Percentiles rank a stretch among this genome's conserved stretches.
Evolutionary conservation across 805 yeast genomes (phyloP).

Genomic region (Cyberlindnera saturnus): DNA sequence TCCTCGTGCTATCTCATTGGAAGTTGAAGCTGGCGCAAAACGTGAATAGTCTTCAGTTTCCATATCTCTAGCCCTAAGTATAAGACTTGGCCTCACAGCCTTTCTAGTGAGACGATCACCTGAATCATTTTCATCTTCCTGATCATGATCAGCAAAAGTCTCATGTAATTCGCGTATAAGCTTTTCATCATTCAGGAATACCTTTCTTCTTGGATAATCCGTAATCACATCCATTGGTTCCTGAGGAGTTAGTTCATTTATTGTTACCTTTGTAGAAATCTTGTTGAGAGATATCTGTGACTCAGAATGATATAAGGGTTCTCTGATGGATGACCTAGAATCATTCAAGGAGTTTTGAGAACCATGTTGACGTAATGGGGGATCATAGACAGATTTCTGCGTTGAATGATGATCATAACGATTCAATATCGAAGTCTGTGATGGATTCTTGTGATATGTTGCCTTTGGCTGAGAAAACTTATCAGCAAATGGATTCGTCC

Average conservation of each 20-base stretch:
- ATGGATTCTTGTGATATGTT: conserved; percentile 2
- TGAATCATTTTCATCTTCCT: not conserved
- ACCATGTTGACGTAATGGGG: not conserved
- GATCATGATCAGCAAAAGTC: not conserved
- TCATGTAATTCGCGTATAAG: conserved; percentile 1
- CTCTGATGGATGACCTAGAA: too few species aligned
- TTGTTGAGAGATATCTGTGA: not conserved
- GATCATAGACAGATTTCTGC: not conserved
- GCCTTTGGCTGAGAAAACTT: conserved; percentile 1
- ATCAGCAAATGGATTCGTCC: conserved; percentile 3
- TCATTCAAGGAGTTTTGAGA: not conserved
- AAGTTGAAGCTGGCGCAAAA: not conserved
- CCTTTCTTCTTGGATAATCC: conserved; percentile 2
- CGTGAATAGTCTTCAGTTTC: conserved; percentile 19
- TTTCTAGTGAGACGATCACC: conserved; percentile 1
- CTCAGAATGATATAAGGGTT: too few species aligned
- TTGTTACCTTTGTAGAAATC: not conserved
- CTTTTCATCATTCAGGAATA: conserved; percentile 11
- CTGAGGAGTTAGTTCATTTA: not conserved
- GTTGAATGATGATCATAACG: not conserved
- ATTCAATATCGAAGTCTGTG: conserved; percentile 4
- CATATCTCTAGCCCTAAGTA: conserved; percentile 19
- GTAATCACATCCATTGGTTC: not conserved
- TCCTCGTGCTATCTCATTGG: not conserved
- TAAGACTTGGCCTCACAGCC: conserved; percentile 16